Conservation (phyloP, 2,329 filamentous ascomycete species). For the Orbilia quercus region DNA sequence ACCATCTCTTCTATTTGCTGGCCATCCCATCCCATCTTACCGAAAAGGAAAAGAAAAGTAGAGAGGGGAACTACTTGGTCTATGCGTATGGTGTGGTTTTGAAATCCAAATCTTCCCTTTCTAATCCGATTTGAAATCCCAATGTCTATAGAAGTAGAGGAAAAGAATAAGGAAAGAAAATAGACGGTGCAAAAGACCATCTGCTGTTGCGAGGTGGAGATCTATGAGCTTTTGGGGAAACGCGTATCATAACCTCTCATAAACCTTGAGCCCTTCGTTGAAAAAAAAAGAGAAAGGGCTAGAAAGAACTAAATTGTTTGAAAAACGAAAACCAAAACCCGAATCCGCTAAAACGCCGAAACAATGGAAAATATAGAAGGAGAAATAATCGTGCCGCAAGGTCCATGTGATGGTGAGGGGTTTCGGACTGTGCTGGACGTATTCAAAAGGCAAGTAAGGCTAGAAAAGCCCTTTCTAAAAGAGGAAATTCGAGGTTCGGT, state of each 20-base stretch:
- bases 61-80: neutral
- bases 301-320: neutral
- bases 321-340: slow-evolving; percentile 14
- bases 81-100: neutral
- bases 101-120: neutral
- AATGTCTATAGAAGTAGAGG: slow-evolving; percentile 2
- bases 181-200: neutral
- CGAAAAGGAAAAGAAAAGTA: slow-evolving; percentile 4
- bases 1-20: neutral
- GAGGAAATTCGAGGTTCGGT: neutral
- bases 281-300: slow-evolving; percentile 3
- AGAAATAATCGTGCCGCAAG: slow-evolving; percentile 19
- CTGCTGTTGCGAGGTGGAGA: slow-evolving; percentile 13
- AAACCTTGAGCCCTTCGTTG: neutral
- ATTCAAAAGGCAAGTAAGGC: no score
- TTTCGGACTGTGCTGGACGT: neutral
- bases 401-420: slow-evolving; percentile 5
- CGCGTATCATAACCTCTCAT: slow-evolving; percentile 18
- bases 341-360: slow-evolving; percentile 47
- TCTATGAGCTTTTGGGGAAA: slow-evolving; percentile 41
- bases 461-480: no score
- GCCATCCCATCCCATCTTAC: slow-evolving; percentile 2
- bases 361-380: slow-evolving; percentile 19
- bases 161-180: neutral
- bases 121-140: slow-evolving; percentile 1